These are phyloP conservation scores for Lasiodiplodia sp. DNA, from an alignment of 2,329 filamentous ascomycete genomes.

Conservation along the genomic window DNA sequence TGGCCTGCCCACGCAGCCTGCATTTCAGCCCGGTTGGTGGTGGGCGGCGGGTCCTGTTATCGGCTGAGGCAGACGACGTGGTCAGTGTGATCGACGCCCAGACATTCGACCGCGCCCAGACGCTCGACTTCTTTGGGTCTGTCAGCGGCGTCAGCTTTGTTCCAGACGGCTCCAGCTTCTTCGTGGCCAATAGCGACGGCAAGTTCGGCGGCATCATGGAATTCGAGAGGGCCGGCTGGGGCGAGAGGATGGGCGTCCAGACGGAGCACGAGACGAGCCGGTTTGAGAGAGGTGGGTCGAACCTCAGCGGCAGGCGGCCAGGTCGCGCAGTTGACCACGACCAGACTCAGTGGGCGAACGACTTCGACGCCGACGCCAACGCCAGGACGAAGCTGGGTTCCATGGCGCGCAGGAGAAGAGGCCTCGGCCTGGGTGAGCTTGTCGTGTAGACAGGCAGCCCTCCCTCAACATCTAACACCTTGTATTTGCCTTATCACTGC, in stretches of 20 bases:
- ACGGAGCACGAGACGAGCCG: not conserved
- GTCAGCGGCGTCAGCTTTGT: constrained; percentile 73
- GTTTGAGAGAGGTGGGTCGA: constrained; percentile 3
- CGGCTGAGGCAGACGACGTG: constrained; percentile 78
- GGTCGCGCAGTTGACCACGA: not conserved
- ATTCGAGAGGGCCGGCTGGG: constrained; percentile 58
- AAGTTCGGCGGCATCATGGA: constrained; percentile 72
- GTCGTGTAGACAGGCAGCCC: constrained; percentile 6
- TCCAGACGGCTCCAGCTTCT: constrained; percentile 71
- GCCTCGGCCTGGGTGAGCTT: constrained; percentile 21
- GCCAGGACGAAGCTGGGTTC: constrained; percentile 9
- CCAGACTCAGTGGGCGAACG: constrained; percentile 18
- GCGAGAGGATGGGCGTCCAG: constrained; percentile 30
- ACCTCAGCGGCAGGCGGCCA: not conserved
- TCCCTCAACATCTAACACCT: not conserved
- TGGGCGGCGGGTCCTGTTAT: constrained; percentile 71
- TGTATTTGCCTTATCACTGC: constrained; percentile 24
- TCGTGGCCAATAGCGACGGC: constrained; percentile 71
- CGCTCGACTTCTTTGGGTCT: constrained; percentile 77
- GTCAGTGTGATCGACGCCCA: constrained; percentile 74
- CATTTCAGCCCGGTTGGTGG: constrained; percentile 76
- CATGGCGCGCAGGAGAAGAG: constrained; percentile 19
- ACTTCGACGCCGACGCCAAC: constrained; percentile 4
- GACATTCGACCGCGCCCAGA: constrained; percentile 70
- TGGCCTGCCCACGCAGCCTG: constrained; percentile 73